Evolutionary conservation across 1,284 basidiomycete species (phyloP).

Genomic region (Gymnopus androsaceus): DNA sequence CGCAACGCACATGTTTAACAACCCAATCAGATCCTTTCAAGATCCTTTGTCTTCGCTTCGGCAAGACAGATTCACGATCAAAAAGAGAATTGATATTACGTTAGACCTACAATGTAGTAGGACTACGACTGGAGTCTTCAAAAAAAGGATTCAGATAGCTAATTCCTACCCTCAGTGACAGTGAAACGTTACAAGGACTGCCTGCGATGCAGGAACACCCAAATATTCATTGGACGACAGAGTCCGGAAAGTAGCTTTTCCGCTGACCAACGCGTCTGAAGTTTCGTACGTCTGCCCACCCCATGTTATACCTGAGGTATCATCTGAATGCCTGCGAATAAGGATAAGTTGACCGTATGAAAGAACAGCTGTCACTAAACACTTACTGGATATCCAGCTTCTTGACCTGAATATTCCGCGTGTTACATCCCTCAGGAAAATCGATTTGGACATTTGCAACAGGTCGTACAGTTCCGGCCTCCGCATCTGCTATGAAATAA

Average conservation of each 20-base stretch:
- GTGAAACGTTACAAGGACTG: neutral
- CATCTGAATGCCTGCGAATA: constrained; percentile 51
- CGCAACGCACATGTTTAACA: too few relatives aligned
- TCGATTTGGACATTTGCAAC: constrained; percentile 46
- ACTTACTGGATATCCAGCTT: constrained; percentile 46
- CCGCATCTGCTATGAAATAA: neutral
- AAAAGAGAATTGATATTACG: too few relatives aligned
- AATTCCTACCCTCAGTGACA: neutral
- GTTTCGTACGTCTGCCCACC: constrained; percentile 70
- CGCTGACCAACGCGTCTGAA: constrained; percentile 45
- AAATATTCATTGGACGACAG: constrained; percentile 19
- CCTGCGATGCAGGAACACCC: constrained; percentile 1
- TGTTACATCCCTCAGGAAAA: constrained; percentile 32
- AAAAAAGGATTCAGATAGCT: too few relatives aligned
- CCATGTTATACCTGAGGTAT: constrained; percentile 57
- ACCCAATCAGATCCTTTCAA: too few relatives aligned
- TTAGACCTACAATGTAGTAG: too few relatives aligned
- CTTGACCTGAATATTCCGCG: constrained; percentile 39
- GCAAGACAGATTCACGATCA: too few relatives aligned
- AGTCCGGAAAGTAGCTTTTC: constrained; percentile 36
- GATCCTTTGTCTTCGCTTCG: too few relatives aligned
- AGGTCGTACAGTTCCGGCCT: constrained; percentile 32
- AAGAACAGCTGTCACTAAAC: neutral
- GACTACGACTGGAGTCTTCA: too few relatives aligned
- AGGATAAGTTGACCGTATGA: constrained; percentile 2